Base-by-base conservation (phyloP, 108 stramenopile genomes). In the Skeletonema menzelii region DNA sequence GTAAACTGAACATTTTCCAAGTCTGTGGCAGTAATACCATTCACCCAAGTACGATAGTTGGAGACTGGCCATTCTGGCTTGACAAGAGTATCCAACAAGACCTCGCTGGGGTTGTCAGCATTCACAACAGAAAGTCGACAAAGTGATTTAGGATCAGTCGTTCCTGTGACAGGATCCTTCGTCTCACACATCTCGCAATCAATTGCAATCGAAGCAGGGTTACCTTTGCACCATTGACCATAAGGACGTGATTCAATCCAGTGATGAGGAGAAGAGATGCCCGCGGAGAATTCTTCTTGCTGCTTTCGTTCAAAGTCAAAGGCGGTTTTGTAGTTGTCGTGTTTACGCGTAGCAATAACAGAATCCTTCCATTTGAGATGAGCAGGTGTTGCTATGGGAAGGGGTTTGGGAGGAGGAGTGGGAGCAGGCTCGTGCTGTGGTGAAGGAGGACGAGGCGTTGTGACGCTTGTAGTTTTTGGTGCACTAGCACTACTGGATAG, bases 121-220 rank as follows among this genome's bases (percentile, higher is more conserved):
- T 96, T 87, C 46, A 99, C 91, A 38, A 99, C 79, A 74, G 87
- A 89, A 20, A 99, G 5, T 59, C 98, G 97, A 71, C 96, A 90
- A 31, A 99, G 82, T 14, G 92, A 92, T 69, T 95, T 96, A 46
- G 76, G 60, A 66, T 97, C 86, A 19, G 65, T 83, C 55, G 57
- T 67, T 22, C 88, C 91, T 14, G 93, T 88, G 13, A 93, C 84
- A 14, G 97, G 96, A 75, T 99, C 97, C 55, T 80, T 66, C 5
- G 91, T 92, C 61, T 97, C 96, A 70, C 97, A 98, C 98, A 99
- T 99, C 83, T 99, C 98, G 71, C 98, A 99, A 75, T 98, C 98
- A 58, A 99, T 91, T 32, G 98, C 98, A 56, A 99, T 84, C 17
- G 88, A 91, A 56, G 93, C 90, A 11, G 98, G 96, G 47, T 93